Evolutionary conservation across 345 rosid genomes (phyloP).

Genomic region (Populus euphratica): DNA sequence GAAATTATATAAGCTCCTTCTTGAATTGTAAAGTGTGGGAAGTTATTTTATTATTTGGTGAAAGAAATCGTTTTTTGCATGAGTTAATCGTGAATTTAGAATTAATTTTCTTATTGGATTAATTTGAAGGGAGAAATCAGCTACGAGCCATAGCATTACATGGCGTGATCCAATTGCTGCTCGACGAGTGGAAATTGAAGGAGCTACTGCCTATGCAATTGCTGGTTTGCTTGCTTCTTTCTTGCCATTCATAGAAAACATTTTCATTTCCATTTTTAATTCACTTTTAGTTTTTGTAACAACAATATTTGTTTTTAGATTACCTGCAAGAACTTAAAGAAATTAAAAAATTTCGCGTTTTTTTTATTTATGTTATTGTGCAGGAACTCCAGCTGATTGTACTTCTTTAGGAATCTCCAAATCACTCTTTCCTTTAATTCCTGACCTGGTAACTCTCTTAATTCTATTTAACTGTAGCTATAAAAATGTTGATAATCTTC

Average conservation of each 20-base stretch:
- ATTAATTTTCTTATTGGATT: too few species aligned
- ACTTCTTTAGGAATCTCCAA: constrained; percentile 68
- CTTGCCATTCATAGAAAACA: background rate
- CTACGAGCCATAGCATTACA: constrained; percentile 73
- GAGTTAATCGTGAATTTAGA: too few species aligned
- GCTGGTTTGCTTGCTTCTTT: constrained; percentile 43
- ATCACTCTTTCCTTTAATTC: constrained; percentile 63
- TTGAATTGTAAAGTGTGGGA: too few species aligned
- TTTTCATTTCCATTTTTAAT: background rate
- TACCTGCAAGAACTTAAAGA: too few species aligned
- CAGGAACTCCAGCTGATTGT: constrained; percentile 96
- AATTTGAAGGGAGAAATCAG: constrained; percentile 63
- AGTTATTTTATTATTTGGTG: too few species aligned
- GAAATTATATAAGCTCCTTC: too few species aligned
- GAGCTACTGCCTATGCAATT: constrained; percentile 73
- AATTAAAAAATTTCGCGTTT: background rate
- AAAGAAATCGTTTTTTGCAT: too few species aligned
- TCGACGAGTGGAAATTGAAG: constrained; percentile 52
- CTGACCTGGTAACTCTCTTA: constrained; percentile 65
- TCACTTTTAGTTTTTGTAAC: background rate
- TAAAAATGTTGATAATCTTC: constrained; percentile 2
- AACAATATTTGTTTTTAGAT: background rate
- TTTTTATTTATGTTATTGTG: constrained; percentile 2
- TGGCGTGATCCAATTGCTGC: constrained; percentile 73
- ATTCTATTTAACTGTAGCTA: constrained; percentile 2